Conservation (phyloP, 257 asterid genomes). For the Solanum gandarillasii region DNA sequence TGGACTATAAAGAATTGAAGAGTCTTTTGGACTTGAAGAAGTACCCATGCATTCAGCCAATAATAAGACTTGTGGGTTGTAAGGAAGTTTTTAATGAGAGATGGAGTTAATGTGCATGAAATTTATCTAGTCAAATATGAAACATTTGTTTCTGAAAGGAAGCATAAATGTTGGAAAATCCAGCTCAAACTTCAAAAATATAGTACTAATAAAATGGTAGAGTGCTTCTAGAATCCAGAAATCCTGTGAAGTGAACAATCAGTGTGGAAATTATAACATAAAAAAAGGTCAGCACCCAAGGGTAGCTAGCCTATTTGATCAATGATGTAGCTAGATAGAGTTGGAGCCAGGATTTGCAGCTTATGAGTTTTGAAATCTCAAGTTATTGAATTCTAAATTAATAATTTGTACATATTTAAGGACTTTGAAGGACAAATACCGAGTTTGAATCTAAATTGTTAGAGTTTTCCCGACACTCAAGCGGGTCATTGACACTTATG, state of each 20-base stretch:
- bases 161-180: slow-evolving; percentile 30
- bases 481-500: no score
- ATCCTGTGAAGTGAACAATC: slow-evolving; percentile 3
- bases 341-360: rapidly evolving
- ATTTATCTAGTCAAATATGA: background rate
- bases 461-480: no score
- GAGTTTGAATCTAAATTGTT: background rate
- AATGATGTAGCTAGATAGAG: background rate
- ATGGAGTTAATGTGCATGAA: background rate
- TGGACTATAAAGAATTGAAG: slow-evolving; percentile 33
- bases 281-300: background rate
- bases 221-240: slow-evolving; percentile 15
- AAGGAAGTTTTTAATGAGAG: background rate
- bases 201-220: background rate
- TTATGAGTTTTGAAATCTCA: background rate
- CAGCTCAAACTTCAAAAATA: slow-evolving; percentile 18
- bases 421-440: background rate
- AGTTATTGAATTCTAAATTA: background rate
- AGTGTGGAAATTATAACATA: background rate
- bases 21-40: slow-evolving; percentile 10
- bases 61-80: background rate
- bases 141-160: background rate
- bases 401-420: background rate
- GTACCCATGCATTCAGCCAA: slow-evolving; percentile 8
- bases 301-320: background rate